Conservation (phyloP, 805 yeast species). For the Monosporozyma aerobia region DNA sequence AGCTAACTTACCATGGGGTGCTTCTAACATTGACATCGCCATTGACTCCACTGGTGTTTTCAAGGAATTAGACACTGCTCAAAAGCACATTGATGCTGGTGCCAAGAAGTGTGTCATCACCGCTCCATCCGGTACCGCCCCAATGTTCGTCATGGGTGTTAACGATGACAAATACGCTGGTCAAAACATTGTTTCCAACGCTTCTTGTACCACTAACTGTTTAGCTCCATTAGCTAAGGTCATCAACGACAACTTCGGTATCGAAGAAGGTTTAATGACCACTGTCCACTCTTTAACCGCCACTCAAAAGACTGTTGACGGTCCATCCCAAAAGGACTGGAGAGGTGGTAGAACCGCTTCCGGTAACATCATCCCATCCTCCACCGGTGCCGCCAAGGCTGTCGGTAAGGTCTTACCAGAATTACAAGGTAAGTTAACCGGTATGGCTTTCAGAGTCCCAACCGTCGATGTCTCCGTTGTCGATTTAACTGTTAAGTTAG, state of each 20-base stretch:
- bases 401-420: conserved; percentile 67
- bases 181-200: conserved; percentile 53
- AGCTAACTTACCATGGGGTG: conserved; percentile 59
- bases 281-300: conserved; percentile 66
- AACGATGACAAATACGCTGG: conserved; percentile 52
- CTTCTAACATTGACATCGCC: conserved; percentile 50
- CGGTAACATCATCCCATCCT: conserved; percentile 64
- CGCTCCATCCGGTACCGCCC: conserved; percentile 64
- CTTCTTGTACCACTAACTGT: conserved; percentile 69
- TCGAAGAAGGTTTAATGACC: conserved; percentile 69
- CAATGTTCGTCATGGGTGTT: conserved; percentile 67
- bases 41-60: conserved; percentile 67
- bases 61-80: conserved; percentile 54
- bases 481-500: conserved; percentile 57
- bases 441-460: conserved; percentile 68
- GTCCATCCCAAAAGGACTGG: conserved; percentile 73
- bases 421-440: conserved; percentile 63
- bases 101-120: conserved; percentile 66
- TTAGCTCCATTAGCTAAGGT: conserved; percentile 66
- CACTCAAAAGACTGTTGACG: conserved; percentile 65
- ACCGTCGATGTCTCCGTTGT: conserved; percentile 65
- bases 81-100: conserved; percentile 63
- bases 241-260: conserved; percentile 54
- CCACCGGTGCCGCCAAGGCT: conserved; percentile 72
- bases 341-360: conserved; percentile 75